These are phyloP conservation scores for Saxophila tyrrhenica DNA, from an alignment of 495 filamentous ascomycete genomes.

Conservation along the genomic window DNA sequence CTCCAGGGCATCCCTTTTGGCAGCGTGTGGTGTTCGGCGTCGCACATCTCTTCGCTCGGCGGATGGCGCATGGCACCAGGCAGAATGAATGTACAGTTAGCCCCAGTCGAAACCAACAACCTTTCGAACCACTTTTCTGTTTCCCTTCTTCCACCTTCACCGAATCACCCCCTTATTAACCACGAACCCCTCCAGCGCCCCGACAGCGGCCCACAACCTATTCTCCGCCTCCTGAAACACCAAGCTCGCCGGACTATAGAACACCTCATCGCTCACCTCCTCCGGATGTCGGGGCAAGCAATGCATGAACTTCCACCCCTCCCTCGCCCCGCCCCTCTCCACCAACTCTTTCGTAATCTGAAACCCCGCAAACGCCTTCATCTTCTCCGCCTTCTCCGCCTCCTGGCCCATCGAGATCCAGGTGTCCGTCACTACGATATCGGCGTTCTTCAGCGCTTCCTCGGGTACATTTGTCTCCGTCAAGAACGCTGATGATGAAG, in stretches of 20 bases:
- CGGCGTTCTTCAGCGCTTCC: conserved; percentile 77
- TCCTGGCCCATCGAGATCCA: conserved; percentile 99
- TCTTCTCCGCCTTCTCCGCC: conserved; percentile 57
- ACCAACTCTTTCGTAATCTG: conserved; percentile 80
- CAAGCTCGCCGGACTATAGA: conserved; percentile 68
- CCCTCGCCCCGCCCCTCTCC: conserved; percentile 72
- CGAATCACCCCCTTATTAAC: conserved; percentile 71
- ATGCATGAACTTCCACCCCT: conserved; percentile 96
- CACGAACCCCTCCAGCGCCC: conserved; percentile 78
- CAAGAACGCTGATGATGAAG: conserved; percentile 52
- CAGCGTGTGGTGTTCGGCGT: neutral
- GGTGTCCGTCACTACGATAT: conserved; percentile 89
- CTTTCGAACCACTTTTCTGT: no score
- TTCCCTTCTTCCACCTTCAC: neutral
- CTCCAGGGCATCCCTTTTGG: neutral
- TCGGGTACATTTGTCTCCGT: conserved; percentile 68
- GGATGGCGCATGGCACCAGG: no score
- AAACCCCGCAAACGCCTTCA: conserved; percentile 78
- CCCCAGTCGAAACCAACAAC: no score
- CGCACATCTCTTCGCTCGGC: neutral
- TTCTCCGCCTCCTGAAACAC: conserved; percentile 95
- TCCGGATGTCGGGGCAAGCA: conserved; percentile 89
- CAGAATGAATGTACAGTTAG: no score
- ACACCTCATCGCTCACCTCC: conserved; percentile 89
- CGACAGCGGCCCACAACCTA: conserved; percentile 75